Percentiles rank a stretch among this genome's conserved stretches.
phyloP scores from a whole-genome alignment of 2,329 filamentous ascomycete genomes.

The Clathrospora elynae region DNA sequence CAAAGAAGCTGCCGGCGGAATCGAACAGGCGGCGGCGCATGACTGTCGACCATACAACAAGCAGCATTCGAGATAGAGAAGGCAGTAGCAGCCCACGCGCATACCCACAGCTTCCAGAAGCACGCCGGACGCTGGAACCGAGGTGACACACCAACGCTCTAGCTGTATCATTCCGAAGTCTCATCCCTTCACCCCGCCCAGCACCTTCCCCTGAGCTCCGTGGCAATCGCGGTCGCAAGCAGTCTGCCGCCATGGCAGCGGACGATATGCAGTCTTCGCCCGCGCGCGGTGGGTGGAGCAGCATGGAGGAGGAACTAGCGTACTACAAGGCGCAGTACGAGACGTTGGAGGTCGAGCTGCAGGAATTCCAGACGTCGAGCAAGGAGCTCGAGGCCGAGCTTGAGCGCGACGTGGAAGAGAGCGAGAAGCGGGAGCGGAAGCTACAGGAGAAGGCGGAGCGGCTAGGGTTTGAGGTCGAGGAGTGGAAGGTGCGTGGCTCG shows the following conservation, averaged over 20 bases:
- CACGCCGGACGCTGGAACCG: slow-evolving; percentile 11
- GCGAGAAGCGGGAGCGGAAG: slow-evolving; percentile 87
- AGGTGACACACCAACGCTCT: not conserved
- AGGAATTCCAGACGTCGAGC: slow-evolving; percentile 92
- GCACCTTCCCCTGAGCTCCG: slow-evolving; percentile 34
- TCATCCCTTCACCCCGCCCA: slow-evolving; percentile 23
- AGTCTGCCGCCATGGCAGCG: slow-evolving; percentile 35
- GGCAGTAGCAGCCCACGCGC: slow-evolving; percentile 28
- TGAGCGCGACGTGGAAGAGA: slow-evolving; percentile 93
- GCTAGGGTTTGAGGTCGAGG: slow-evolving; percentile 86
- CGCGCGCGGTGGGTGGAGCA: slow-evolving; percentile 37
- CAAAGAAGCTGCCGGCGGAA: slow-evolving; percentile 22
- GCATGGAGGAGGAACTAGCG: slow-evolving; percentile 73
- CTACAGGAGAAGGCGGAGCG: slow-evolving; percentile 86
- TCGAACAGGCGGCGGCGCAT: slow-evolving; percentile 34
- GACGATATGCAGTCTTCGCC: slow-evolving; percentile 42
- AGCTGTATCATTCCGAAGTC: slow-evolving; percentile 13
- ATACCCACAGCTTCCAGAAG: slow-evolving; percentile 9
- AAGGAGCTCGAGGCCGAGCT: slow-evolving; percentile 92
- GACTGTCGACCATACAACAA: slow-evolving; percentile 27
- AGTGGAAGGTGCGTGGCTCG: slow-evolving; percentile 82
- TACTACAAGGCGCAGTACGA: slow-evolving; percentile 98
- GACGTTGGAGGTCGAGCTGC: slow-evolving; percentile 84
- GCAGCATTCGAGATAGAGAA: slow-evolving; percentile 17
- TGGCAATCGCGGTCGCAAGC: slow-evolving; percentile 18